Conservation (phyloP, 2,329 filamentous ascomycete species). For the Aspergillus brasiliensis region DNA sequence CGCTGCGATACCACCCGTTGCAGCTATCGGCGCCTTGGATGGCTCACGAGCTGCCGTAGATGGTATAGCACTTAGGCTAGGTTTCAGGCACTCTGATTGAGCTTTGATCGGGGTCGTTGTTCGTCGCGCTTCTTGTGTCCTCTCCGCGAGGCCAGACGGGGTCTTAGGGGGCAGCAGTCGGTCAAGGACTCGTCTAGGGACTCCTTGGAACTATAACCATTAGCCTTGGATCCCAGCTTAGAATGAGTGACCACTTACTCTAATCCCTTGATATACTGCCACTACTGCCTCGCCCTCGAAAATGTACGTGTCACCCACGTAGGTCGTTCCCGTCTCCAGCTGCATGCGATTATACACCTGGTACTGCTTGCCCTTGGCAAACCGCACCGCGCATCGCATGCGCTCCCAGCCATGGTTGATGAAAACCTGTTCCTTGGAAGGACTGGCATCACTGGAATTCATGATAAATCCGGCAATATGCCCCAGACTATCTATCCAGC, state of each 20-base stretch:
- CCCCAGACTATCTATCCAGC: constrained; percentile 61
- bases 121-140: not conserved
- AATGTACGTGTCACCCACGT: constrained; percentile 62
- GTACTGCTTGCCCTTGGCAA: constrained; percentile 56
- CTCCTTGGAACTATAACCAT: constrained; percentile 8
- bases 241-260: not conserved
- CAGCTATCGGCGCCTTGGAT: not conserved
- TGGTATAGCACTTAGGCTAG: not conserved
- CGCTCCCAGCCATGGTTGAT: constrained; percentile 65
- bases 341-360: constrained; percentile 65
- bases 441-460: constrained; percentile 60
- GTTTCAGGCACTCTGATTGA: not conserved
- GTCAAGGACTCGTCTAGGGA: constrained; percentile 10
- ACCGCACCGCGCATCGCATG: constrained; percentile 57
- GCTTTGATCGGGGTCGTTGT: not conserved
- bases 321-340: constrained; percentile 52
- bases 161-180: constrained; percentile 1
- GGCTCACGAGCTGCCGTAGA: not conserved
- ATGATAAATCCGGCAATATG: constrained; percentile 63
- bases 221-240: not conserved
- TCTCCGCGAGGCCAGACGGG: not conserved
- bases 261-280: constrained; percentile 42
- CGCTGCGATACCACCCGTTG: not conserved
- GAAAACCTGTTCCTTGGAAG: constrained; percentile 62
- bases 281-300: constrained; percentile 61